Conservation (phyloP, 495 filamentous ascomycete genomes). For the Podospora bellae-mahoneyi region DNA sequence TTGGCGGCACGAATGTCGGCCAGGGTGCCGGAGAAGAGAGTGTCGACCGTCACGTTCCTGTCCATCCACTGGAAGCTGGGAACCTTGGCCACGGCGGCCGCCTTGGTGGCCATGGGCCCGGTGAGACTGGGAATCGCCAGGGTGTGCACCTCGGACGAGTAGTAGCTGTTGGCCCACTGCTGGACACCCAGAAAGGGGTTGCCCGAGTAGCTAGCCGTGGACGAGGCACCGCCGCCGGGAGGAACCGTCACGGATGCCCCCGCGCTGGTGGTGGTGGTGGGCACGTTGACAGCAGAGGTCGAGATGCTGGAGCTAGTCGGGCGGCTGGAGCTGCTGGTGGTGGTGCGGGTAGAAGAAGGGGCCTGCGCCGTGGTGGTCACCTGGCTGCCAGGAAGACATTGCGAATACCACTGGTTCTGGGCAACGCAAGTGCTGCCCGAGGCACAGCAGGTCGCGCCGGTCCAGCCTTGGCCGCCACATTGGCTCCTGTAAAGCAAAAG, state of each 20-base stretch:
- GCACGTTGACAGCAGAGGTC: slow-evolving; percentile 19
- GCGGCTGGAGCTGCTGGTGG: slow-evolving; percentile 16
- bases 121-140: slow-evolving; percentile 50
- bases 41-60: slow-evolving; percentile 55
- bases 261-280: slow-evolving; percentile 15
- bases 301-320: slow-evolving; percentile 1
- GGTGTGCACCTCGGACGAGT: slow-evolving; percentile 52
- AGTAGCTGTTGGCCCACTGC: slow-evolving; percentile 57
- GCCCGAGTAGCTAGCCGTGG: slow-evolving; percentile 38
- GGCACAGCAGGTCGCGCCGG: slow-evolving; percentile 47
- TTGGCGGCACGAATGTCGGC: slow-evolving; percentile 55
- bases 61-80: slow-evolving; percentile 72
- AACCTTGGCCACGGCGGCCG: slow-evolving; percentile 59
- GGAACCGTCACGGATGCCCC: slow-evolving; percentile 11
- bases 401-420: slow-evolving; percentile 48
- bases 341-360: slow-evolving; percentile 15
- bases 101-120: slow-evolving; percentile 41
- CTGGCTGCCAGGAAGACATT: slow-evolving; percentile 41
- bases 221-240: slow-evolving; percentile 21
- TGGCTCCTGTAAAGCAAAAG: slow-evolving; percentile 35
- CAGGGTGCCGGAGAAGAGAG: slow-evolving; percentile 51
- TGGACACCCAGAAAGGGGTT: slow-evolving; percentile 56
- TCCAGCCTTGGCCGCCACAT: slow-evolving; percentile 49
- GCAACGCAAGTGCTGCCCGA: slow-evolving; percentile 43
- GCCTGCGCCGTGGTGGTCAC: slow-evolving; percentile 24